Base-by-base conservation (phyloP, 164 flowering plant species). In the Aristolochia contorta region DNA sequence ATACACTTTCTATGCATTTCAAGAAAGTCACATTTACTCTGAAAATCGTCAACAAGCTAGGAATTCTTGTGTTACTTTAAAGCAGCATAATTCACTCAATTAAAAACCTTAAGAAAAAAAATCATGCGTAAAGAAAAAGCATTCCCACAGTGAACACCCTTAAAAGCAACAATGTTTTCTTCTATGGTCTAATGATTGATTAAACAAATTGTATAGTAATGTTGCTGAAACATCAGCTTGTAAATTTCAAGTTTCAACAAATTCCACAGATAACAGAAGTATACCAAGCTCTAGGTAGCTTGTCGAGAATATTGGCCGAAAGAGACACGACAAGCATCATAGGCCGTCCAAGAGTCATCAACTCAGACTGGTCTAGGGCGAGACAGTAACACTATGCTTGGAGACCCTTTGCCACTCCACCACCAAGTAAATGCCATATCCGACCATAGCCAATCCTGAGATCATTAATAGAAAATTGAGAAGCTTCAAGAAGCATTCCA, bases 241-340 rank as follows among this genome's bases (percentile, higher is more conserved):
- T 27, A 19, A 25, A 10, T 18, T 18, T 50, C 22, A 23, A 53
- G 27, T 53, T 16, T 22, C 56, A 53, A 23, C 18, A 53, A n/a
- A 10, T 22, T 5, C 18, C 30, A 14, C 4, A n/a, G 24, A 9
- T 24, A 45, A n/a, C 5, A 4, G 0, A 33, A 43, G 14, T 71
- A 69, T 89, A 92, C 98, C 98, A 92, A 65, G 96, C 96, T 72
- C 72, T 80, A 0, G 98, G 91, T n/a, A 89, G 70, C 14, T 84
- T 68, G 59, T 89, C 91, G 0, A 84, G 78, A 69, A 84, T 64
- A 67, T 56, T 80, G 41, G 65, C 30, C 1, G 83, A 78, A 8
- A 92, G 72, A 60, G 96, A 70, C 54, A 84, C 84, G 13, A 73
- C 81, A 69, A 84, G 63, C 51, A 92, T 69, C 85, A 92, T 67